These are phyloP conservation scores for Paramecium pentaurelia DNA, from an alignment of 73 alveolate genomes.

Conservation along the genomic window DNA sequence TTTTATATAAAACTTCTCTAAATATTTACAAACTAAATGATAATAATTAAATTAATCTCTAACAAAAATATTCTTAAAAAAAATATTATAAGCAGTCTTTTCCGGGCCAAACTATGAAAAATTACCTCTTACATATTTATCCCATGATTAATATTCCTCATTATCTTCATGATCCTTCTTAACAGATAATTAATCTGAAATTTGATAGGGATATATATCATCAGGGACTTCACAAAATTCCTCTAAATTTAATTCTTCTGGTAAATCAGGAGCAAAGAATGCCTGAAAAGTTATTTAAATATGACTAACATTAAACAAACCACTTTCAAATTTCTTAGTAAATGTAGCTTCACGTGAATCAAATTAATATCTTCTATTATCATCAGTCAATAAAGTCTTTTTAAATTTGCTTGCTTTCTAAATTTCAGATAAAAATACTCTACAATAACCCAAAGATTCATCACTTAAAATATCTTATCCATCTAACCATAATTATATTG, in stretches of 20 bases:
- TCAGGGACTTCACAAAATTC: constrained; percentile 49
- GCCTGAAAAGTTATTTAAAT: constrained; percentile 48
- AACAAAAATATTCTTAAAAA: constrained; percentile 55
- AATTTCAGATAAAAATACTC: constrained; percentile 28
- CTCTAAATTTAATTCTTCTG: constrained; percentile 46
- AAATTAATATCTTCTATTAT: background rate
- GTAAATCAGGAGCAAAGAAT: constrained; percentile 48
- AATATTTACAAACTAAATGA: constrained; percentile 50
- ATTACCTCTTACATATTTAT: constrained; percentile 26
- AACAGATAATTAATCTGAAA: background rate
- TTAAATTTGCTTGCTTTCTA: background rate
- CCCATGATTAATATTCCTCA: constrained; percentile 22
- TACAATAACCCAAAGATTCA: constrained; percentile 47
- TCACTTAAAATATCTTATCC: constrained; percentile 56
- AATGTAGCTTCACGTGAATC: constrained; percentile 52
- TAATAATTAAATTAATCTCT: constrained; percentile 54
- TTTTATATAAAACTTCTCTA: constrained; percentile 35
- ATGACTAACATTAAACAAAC: constrained; percentile 48
- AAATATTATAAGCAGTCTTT: constrained; percentile 48
- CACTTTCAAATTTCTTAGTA: constrained; percentile 50
- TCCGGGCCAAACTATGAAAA: constrained; percentile 21
- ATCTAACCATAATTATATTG: constrained; percentile 55
- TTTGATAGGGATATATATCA: constrained; percentile 53
- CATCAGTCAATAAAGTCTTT: constrained; percentile 30
- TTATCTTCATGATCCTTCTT: constrained; percentile 39